Base-by-base conservation (phyloP, 768 basidiomycete genomes). In the Termitomyces sp. region DNA sequence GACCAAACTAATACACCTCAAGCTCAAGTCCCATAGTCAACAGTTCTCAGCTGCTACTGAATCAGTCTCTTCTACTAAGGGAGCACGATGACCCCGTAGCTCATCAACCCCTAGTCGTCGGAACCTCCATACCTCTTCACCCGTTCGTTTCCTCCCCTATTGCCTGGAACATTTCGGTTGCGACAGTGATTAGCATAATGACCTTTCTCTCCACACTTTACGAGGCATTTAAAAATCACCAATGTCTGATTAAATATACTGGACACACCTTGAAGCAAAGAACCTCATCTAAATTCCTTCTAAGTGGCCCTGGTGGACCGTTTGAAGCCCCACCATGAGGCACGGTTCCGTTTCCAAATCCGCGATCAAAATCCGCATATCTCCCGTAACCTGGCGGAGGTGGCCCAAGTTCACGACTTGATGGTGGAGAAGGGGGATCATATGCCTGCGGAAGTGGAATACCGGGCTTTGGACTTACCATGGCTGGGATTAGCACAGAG, bases 141-240 rank as follows among this genome's bases (percentile, higher is more conserved):
- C 43, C 79, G 78, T 61, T 91, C 90, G 46, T 85, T 72, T 8
- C 94, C 94, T 55, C 94, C 94, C 48, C 94, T 80, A 68, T 91
- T 93, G 12, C 94, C 94, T 27, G 94, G 94, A 23, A 93, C 88
- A 68, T 94, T 94, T 55, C 89, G 76, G 69, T 94, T 94, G 41
- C 88, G 83, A 71, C 95, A 97, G 64, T 91, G 86, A 68, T 97
- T 96, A 19, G 95, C 95, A 67, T 96, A 96, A 67, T 98, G 96
- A 1, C 96, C 96, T 62, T 89, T 88, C 69, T 92, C 86, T 37
- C 91, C 91, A 65, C 94, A 97, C 87, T 93, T 59, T 5, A 61
- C 55, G 49, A 53, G 55, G 43, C 5, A 62, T 34, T 51, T 35
- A 55, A 48, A 52, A 52, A 55, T 28, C 54, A 32, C 37, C 30